phyloP scores from a whole-genome alignment of 805 yeast genomes.

The Starmerella tilneyi region DNA sequence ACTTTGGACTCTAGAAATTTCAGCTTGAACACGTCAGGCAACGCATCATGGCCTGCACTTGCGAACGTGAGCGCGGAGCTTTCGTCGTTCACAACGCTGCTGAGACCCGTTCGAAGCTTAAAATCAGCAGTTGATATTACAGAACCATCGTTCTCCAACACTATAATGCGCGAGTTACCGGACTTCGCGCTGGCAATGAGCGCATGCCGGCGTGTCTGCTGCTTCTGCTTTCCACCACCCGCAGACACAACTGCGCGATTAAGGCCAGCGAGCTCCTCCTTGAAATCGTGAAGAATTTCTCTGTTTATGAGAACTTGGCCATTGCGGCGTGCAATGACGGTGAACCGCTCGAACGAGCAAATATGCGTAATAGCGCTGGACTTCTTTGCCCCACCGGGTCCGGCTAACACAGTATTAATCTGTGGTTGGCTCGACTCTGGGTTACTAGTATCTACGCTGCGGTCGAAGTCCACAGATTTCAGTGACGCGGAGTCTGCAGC shows the following conservation, averaged over 20 bases:
- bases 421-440: slow-evolving; percentile 58
- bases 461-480: slow-evolving; percentile 48
- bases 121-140: not conserved
- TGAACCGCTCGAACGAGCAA: slow-evolving; percentile 8
- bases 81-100: slow-evolving; percentile 34
- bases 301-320: slow-evolving; percentile 18
- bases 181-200: not conserved
- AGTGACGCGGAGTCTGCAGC: slow-evolving; percentile 45
- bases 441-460: slow-evolving; percentile 71
- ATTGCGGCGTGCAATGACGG: slow-evolving; percentile 26
- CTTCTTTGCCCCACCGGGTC: slow-evolving; percentile 13
- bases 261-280: slow-evolving; percentile 1
- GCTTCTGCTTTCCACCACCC: too few relatives aligned
- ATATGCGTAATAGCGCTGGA: slow-evolving; percentile 15
- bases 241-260: not conserved
- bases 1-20: slow-evolving; percentile 30
- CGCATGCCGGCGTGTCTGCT: slow-evolving; percentile 2
- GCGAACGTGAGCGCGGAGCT: slow-evolving; percentile 48
- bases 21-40: slow-evolving; percentile 38
- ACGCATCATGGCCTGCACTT: slow-evolving; percentile 78
- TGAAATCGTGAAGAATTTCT: not conserved
- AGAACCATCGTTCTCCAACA: slow-evolving; percentile 32
- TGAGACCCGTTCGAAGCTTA: slow-evolving; percentile 11
- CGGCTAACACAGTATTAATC: slow-evolving; percentile 35
- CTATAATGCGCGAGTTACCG: slow-evolving; percentile 4